Conservation (phyloP, 1,284 basidiomycete genomes). For the Waitea zeae region DNA sequence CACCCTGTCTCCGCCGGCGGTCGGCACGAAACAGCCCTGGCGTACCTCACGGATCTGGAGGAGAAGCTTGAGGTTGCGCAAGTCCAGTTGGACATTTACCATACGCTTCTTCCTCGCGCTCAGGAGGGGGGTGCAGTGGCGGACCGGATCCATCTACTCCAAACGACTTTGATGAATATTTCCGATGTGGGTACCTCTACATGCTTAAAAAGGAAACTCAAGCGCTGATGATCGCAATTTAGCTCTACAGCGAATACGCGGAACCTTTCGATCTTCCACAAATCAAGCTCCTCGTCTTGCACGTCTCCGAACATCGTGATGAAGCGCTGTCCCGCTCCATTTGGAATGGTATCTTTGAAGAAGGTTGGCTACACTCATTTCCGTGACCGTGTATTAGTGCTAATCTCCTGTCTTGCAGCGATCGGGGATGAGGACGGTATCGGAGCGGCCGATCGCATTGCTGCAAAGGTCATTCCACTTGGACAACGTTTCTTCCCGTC, state of each 20-base stretch:
- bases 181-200: conserved; percentile 34
- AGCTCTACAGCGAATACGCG: conserved; percentile 85
- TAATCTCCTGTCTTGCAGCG: conserved; percentile 16
- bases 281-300: conserved; percentile 81
- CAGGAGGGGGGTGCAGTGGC: conserved; percentile 37
- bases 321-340: conserved; percentile 67
- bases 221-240: conserved; percentile 4
- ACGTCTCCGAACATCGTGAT: conserved; percentile 87
- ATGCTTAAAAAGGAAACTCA: conserved; percentile 5
- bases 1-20: conserved; percentile 65
- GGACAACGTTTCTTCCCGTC: conserved; percentile 82
- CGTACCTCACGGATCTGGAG: conserved; percentile 84
- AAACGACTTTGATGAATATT: conserved; percentile 43
- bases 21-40: conserved; percentile 70
- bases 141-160: conserved; percentile 35
- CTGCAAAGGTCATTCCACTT: conserved; percentile 48
- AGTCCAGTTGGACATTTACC: conserved; percentile 84
- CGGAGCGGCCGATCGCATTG: conserved; percentile 41
- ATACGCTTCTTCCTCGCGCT: conserved; percentile 41
- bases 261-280: conserved; percentile 74
- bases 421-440: conserved; percentile 29
- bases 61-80: conserved; percentile 96
- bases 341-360: conserved; percentile 78
- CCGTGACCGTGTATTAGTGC: conserved; percentile 4
- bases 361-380: conserved; percentile 29